Evolutionary conservation across 169 alveolate species (phyloP).

Genomic region (Plasmodium falciparum): DNA sequence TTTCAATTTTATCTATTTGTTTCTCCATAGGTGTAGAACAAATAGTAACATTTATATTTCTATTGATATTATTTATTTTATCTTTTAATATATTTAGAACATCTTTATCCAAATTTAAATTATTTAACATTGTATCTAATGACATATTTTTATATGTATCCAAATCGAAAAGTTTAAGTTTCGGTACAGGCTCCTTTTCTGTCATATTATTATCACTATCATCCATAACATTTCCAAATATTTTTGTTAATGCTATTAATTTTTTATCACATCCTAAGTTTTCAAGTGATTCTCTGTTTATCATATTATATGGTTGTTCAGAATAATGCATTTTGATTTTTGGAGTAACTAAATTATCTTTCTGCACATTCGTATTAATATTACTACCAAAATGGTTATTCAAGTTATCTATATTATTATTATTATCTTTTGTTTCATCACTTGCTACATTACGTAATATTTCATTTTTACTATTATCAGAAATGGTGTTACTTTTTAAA

Average conservation of each 20-base stretch:
- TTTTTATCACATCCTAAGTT: slow-evolving; percentile 37
- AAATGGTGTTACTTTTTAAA: too few relatives aligned
- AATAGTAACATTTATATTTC: slow-evolving; percentile 65
- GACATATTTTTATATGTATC: slow-evolving; percentile 68
- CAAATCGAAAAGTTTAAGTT: background rate
- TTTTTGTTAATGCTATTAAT: slow-evolving; percentile 43
- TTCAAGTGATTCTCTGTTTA: background rate
- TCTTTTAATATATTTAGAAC: slow-evolving; percentile 62
- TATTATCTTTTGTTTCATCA: too few relatives aligned
- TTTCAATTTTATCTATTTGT: slow-evolving; percentile 23
- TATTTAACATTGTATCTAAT: slow-evolving; percentile 60
- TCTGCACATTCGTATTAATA: too few relatives aligned
- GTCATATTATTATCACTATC: slow-evolving; percentile 33
- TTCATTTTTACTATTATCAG: too few relatives aligned
- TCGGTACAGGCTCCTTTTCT: background rate
- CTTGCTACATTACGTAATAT: too few relatives aligned
- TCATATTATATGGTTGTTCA: too few relatives aligned
- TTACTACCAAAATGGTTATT: too few relatives aligned
- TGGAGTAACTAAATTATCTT: slow-evolving; percentile 1
- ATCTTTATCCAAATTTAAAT: slow-evolving; percentile 54
- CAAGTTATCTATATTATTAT: too few relatives aligned
- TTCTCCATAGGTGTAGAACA: slow-evolving; percentile 25
- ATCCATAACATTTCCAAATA: slow-evolving; percentile 70
- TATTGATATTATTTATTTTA: slow-evolving; percentile 72
- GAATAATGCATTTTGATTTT: slow-evolving; percentile 12